Evolutionary conservation across 2,329 filamentous ascomycete genomes (phyloP), one percentile per base, ranked within the genome.

Genomic region (Diaporthe eres): DNA sequence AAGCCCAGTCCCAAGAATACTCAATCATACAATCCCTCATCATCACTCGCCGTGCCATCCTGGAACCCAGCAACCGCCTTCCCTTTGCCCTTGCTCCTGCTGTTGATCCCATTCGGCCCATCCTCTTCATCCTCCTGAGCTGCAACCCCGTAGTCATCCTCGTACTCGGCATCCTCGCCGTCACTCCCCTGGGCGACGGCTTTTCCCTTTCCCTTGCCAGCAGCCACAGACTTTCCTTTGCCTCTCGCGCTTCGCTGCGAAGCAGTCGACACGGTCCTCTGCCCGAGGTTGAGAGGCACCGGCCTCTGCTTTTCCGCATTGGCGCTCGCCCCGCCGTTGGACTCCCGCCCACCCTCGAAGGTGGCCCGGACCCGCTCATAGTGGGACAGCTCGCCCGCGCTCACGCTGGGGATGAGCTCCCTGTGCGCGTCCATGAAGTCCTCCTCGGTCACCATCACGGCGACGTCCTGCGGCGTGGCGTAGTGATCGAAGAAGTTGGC

Each of bases 401-500:
- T 98, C 71, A 99, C 97, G 85, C 93, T 96, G 22, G 96, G 96
- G n/a, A 98, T 93, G 55, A 99, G 89, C 85, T 98, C 97, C 58
- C 87, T 87, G 81, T 96, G 92, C 0, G 97, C 97, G 37, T 91
- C 90, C 31, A 93, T 83, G 82, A 99, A 99, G 84, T 99, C 97
- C 67, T 94, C 90, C 83, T 98, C 96, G 1, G 92, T 94, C 39
- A 99, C 97, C 85, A 94, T 92, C 78, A 99, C 96, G 37, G 93
- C 91, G 1, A 96, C 91, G 81, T 99, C 97, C 63, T 94, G 94
- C 15, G 92, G 89, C 0, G 91, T 94, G 19, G 96, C 95, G 79
- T 94, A 88, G 85, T 98, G 96, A 82, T 99, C 97, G 83, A 99
- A 99, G 86, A 96, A 99, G 85, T 97, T 96, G 0, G 96, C 96